A percentile compares a stretch with the other conserved stretches of the same genome.
These are phyloP conservation scores for Sparassis latifolia DNA, from an alignment of 1,284 basidiomycete genomes.

Conservation along the genomic window DNA sequence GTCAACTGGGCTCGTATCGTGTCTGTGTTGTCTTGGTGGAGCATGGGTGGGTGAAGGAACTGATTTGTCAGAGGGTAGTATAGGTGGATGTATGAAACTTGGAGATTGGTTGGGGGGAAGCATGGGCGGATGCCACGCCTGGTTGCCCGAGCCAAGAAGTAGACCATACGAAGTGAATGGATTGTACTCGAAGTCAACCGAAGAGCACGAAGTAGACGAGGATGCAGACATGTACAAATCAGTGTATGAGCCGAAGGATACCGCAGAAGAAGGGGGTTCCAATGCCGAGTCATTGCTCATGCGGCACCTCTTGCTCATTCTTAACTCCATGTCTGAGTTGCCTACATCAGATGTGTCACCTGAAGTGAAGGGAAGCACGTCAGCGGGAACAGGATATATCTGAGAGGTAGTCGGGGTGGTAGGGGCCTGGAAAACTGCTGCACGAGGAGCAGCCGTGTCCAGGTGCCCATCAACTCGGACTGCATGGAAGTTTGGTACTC, in stretches of 20 bases:
- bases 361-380: constrained; percentile 42
- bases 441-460: constrained; percentile 31
- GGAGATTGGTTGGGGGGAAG: constrained; percentile 49
- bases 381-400: constrained; percentile 33
- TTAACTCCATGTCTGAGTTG: constrained; percentile 31
- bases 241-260: constrained; percentile 26
- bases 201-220: constrained; percentile 38
- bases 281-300: constrained; percentile 69
- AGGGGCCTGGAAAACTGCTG: constrained; percentile 55
- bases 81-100: constrained; percentile 52
- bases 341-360: constrained; percentile 38
- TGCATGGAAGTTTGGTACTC: constrained; percentile 38
- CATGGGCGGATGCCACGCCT: constrained; percentile 72
- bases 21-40: too few relatives aligned
- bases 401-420: constrained; percentile 64
- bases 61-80: constrained; percentile 43
- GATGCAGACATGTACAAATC: constrained; percentile 32
- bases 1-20: too few relatives aligned
- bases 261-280: constrained; percentile 38
- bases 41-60: too few relatives aligned
- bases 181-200: constrained; percentile 57
- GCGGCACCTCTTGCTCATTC: constrained; percentile 56
- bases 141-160: constrained; percentile 38
- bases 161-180: constrained; percentile 30
- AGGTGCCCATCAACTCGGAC: constrained; percentile 63